A percentile compares a stretch with the other conserved stretches of the same genome.
phyloP scores from a whole-genome alignment of 2,329 filamentous ascomycete species.

The Ophiostoma piceae region DNA sequence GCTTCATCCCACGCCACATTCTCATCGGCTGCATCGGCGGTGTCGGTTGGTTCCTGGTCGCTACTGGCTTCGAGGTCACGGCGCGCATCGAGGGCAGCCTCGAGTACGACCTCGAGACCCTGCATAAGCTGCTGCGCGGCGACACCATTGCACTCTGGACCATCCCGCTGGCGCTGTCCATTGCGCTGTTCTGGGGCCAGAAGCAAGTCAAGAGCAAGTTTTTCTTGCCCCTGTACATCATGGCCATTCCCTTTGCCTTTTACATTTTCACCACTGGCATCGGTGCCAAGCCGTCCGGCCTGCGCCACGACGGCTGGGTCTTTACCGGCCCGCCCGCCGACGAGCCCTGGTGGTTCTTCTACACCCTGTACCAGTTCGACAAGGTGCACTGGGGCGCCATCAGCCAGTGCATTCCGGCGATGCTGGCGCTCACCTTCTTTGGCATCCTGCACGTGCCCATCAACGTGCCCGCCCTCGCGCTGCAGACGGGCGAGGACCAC shows the following conservation, averaged over 20 bases:
- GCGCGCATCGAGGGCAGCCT: conserved; percentile 81
- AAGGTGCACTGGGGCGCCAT: conserved; percentile 80
- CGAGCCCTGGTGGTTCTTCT: conserved; percentile 97
- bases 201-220: conserved; percentile 74
- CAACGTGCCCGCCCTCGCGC: conserved; percentile 88
- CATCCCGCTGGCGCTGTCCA: conserved; percentile 69
- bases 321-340: conserved; percentile 79
- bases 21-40: conserved; percentile 95
- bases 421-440: conserved; percentile 96
- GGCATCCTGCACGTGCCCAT: conserved; percentile 96
- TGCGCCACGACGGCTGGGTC: conserved; percentile 79
- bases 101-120: conserved; percentile 70
- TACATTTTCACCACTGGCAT: conserved; percentile 72
- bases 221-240: conserved; percentile 80
- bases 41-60: conserved; percentile 88
- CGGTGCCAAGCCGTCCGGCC: conserved; percentile 57
- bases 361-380: conserved; percentile 83
- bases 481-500: conserved; percentile 88
- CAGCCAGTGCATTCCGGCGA: conserved; percentile 78
- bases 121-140: conserved; percentile 65
- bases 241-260: conserved; percentile 69
- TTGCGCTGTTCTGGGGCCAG: conserved; percentile 71
- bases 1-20: conserved; percentile 95
- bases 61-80: conserved; percentile 90
- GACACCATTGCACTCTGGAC: conserved; percentile 80